Percentiles rank a stretch among this genome's conserved stretches.
phyloP scores from a whole-genome alignment of 2,329 filamentous ascomycete genomes.

The Pleomassaria siparia region DNA sequence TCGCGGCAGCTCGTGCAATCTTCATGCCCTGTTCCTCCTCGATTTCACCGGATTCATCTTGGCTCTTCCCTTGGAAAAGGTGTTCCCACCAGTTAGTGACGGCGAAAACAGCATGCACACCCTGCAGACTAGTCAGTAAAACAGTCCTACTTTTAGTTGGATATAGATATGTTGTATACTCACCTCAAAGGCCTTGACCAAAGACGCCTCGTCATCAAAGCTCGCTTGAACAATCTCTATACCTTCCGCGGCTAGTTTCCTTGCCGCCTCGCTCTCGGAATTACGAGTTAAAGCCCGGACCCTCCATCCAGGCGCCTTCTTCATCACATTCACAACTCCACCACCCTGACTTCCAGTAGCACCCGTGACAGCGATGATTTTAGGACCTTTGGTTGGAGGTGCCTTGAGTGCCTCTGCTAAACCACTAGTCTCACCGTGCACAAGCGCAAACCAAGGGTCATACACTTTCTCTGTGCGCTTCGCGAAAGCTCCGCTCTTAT shows the following conservation, averaged over 20 bases:
- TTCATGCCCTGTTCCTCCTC: slow-evolving; percentile 48
- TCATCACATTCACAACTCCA: slow-evolving; percentile 28
- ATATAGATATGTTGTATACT: background rate
- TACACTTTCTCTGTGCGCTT: slow-evolving; percentile 46
- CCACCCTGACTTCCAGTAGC: slow-evolving; percentile 33
- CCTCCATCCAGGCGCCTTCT: slow-evolving; percentile 23
- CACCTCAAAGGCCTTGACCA: slow-evolving; percentile 21
- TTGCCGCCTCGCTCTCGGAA: slow-evolving; percentile 19
- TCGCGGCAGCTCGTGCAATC: slow-evolving; percentile 46
- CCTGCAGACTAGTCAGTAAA: slow-evolving; percentile 9
- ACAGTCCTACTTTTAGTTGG: background rate
- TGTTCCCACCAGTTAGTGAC: slow-evolving; percentile 48
- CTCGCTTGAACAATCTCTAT: slow-evolving; percentile 22
- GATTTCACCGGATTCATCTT: slow-evolving; percentile 38
- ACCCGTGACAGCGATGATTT: slow-evolving; percentile 29
- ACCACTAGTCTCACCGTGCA: slow-evolving; percentile 48
- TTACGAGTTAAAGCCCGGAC: slow-evolving; percentile 27
- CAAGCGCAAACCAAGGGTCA: slow-evolving; percentile 49
- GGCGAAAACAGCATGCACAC: slow-evolving; percentile 37
- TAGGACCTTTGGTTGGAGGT: slow-evolving; percentile 22
- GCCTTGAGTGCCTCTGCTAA: slow-evolving; percentile 41
- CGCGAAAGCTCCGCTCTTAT: slow-evolving; percentile 45
- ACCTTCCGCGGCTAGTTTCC: slow-evolving; percentile 21
- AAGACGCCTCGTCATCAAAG: slow-evolving; percentile 22
- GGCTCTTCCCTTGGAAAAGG: slow-evolving; percentile 27